These are phyloP conservation scores for Prunus mira DNA, from an alignment of 306 rosid genomes.

Conservation along the genomic window DNA sequence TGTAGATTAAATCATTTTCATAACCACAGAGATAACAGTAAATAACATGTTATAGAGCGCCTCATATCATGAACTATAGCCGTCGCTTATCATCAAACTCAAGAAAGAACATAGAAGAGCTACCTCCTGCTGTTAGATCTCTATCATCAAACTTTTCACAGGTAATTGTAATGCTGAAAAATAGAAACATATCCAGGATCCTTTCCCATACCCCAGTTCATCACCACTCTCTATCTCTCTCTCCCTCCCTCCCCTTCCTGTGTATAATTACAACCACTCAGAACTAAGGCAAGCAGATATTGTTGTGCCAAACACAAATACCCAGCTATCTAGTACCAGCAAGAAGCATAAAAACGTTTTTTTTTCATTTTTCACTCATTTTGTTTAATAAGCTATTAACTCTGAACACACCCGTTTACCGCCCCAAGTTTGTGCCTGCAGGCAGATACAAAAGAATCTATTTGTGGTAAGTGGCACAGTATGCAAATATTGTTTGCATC, in stretches of 20 bases:
- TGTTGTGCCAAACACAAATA: not conserved
- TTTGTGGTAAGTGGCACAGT: not conserved
- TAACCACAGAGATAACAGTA: not conserved
- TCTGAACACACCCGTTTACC: not conserved
- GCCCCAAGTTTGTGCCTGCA: not conserved
- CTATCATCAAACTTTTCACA: not conserved
- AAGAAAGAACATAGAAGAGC: not conserved
- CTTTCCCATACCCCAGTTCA: not conserved
- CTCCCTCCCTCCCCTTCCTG: not conserved
- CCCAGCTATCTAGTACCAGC: not conserved
- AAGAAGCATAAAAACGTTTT: not conserved
- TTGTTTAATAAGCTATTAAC: too few species aligned
- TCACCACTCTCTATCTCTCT: not conserved
- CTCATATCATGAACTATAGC: not conserved
- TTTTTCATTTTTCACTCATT: too few species aligned
- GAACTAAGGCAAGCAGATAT: not conserved
- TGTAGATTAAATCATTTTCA: conserved; percentile 9
- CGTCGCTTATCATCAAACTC: not conserved
- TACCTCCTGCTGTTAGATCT: not conserved
- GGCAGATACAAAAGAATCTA: not conserved
- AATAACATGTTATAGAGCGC: not conserved
- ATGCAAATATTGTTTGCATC: not conserved
- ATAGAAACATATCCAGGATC: not conserved
- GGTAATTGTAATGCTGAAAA: not conserved
- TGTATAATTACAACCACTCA: not conserved